A percentile compares a stretch with the other conserved stretches of the same genome.
Conservation (phyloP, 805 yeast species). For the Candida krabiensis region DNA sequence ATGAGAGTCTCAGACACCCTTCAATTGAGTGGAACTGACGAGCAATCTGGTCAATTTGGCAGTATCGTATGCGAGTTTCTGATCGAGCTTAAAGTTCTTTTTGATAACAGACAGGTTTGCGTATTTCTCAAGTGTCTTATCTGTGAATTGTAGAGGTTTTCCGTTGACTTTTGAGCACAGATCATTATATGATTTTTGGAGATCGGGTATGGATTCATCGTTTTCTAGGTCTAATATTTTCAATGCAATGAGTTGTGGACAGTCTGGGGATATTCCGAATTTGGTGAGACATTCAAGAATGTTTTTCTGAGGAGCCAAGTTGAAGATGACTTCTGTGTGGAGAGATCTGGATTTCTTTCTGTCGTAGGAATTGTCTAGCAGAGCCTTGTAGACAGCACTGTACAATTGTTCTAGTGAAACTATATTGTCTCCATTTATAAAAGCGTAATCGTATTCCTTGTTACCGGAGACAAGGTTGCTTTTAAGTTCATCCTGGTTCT, state of each 20-base stretch:
- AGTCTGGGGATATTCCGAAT: conserved; percentile 63
- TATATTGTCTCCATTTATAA: conserved; percentile 59
- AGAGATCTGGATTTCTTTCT: conserved; percentile 61
- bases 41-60: conserved; percentile 23
- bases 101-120: conserved; percentile 32
- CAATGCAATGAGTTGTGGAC: conserved; percentile 49
- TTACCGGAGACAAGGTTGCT: conserved; percentile 45
- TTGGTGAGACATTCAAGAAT: conserved; percentile 68
- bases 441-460: conserved; percentile 55
- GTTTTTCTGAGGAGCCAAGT: conserved; percentile 68
- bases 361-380: conserved; percentile 49
- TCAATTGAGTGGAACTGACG: conserved; percentile 30
- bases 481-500: conserved; percentile 45
- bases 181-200: conserved; percentile 15
- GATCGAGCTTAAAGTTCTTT: conserved; percentile 28
- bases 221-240: conserved; percentile 38
- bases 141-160: conserved; percentile 32
- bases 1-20: conserved; percentile 25
- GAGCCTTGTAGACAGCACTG: conserved; percentile 59
- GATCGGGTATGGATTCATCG: conserved; percentile 9
- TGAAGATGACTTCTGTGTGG: conserved; percentile 70
- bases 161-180: conserved; percentile 33
- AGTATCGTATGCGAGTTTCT: conserved; percentile 14
- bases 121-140: conserved; percentile 30
- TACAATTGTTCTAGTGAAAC: conserved; percentile 62